Base-by-base conservation (phyloP, 768 basidiomycete species). In the Tephrocybe rancida region DNA sequence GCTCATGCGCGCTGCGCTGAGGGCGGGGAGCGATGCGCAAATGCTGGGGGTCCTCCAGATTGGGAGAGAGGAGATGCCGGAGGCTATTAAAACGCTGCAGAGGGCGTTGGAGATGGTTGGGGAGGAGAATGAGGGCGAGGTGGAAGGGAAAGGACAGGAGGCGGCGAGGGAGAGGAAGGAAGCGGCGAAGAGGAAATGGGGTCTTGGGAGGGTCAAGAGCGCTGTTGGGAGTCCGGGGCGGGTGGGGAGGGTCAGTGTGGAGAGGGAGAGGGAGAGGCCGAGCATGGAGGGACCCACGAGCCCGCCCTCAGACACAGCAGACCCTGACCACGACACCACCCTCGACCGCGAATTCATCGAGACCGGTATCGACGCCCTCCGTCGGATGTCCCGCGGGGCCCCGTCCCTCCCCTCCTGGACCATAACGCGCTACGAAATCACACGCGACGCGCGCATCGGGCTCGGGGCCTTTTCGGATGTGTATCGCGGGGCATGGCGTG, bases 11-110 rank as follows among this genome's bases (percentile, higher is more conserved):
- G 67, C 65, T 1, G 86, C 87, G 13, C 70, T 88, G 25, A 72
- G 76, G 47, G 73, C 80, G 5, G 79, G 79, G 49, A 84, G 73
- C 57, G 90, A 91, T 61, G 79, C 73, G 8, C 80, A 83, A 58
- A 83, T 90, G 77, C 69, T 89, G 27, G 71, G 76, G 18, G 77
- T 85, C 1, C 71, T 90, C 35, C 82, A 87, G 57, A 79, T 87
- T 39, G 76, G 76, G 29, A 72, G 83, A 42, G 80, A 82, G 41
- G 87, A 90, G 65, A 86, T 90, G 79, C 85, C 86, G 1, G 90
- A 92, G 66, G 88, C 88, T 11, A 84, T 91, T 66, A 90, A 89
- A 71, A 85, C 90, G 3, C 74, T 92, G 16, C 89, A 90, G 69
- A 71, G 90, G 21, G 83, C 83, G 14, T 70, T 89, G 45, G 84